Percentiles rank a stretch among this genome's conserved stretches.
Conservation (phyloP, 768 basidiomycete species). For the Terana coerulea region DNA sequence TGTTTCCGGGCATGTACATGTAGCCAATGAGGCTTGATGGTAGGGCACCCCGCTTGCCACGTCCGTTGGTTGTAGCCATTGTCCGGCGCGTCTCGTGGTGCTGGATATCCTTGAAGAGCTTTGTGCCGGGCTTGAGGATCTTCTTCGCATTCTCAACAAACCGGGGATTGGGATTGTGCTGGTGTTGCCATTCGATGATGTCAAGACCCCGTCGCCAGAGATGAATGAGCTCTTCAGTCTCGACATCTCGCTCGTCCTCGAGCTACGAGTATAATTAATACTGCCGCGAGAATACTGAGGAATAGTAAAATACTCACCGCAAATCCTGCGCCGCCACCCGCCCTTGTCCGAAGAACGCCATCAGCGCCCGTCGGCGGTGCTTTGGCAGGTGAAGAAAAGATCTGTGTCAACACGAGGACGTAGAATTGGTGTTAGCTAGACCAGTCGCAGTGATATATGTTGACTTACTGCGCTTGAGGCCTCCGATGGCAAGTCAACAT, state of each 20-base stretch:
- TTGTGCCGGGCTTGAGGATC: no score
- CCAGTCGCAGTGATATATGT: no score
- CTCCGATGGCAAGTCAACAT: no score
- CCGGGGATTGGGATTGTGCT: conserved; percentile 1
- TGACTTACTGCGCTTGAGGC: neutral
- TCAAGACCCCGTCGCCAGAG: neutral
- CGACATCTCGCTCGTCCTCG: neutral
- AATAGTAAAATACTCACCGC: no score
- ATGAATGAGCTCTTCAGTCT: neutral
- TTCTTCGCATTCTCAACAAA: neutral
- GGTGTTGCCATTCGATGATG: neutral
- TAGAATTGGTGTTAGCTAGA: no score
- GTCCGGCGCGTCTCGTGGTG: neutral
- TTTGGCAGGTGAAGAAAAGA: conserved; percentile 9
- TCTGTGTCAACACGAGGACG: neutral
- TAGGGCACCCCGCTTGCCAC: no score
- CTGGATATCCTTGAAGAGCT: neutral
- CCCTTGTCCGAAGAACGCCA: conserved; percentile 5
- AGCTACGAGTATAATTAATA: no score
- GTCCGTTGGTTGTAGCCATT: conserved; percentile 4
- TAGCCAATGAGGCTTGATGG: no score
- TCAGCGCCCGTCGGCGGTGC: conserved; percentile 6
- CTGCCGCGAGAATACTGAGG: no score
- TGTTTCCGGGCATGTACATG: no score
- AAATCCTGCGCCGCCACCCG: conserved; percentile 10